phyloP scores from a whole-genome alignment of 1,139 yeast genomes.

The Taphrina deformans region DNA sequence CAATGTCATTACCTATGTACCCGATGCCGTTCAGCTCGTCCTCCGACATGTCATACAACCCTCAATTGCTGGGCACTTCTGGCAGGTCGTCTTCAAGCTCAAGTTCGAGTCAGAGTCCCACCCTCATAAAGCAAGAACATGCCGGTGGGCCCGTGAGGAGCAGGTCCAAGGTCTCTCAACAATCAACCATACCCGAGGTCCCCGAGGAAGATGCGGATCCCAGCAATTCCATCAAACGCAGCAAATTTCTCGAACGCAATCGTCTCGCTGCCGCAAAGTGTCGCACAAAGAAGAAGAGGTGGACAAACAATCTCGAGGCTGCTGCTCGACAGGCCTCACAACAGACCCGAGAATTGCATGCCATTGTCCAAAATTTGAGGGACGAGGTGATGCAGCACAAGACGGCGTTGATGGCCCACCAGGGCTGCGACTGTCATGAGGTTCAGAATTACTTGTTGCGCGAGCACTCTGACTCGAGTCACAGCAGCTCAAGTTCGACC shows the following conservation, averaged over 20 bases:
- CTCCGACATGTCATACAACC: slow-evolving; percentile 1
- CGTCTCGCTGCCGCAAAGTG: slow-evolving; percentile 36
- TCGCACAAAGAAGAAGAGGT: slow-evolving; percentile 37
- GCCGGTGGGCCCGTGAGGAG: background rate
- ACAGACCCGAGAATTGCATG: slow-evolving; percentile 32
- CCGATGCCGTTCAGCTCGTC: background rate
- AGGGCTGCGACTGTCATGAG: slow-evolving; percentile 37
- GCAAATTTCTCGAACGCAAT: slow-evolving; percentile 35
- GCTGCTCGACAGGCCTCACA: slow-evolving; percentile 35
- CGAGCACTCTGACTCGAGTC: background rate
- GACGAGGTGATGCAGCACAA: slow-evolving; percentile 34
- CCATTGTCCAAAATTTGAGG: slow-evolving; percentile 24
- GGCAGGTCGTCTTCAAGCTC: slow-evolving; percentile 7
- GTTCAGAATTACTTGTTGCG: background rate
- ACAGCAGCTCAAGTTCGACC: background rate
- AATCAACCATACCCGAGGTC: background rate
- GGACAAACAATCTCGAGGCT: slow-evolving; percentile 35
- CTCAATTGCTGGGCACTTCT: background rate
- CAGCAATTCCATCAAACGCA: slow-evolving; percentile 12
- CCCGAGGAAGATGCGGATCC: background rate
- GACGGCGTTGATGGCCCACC: slow-evolving; percentile 30
- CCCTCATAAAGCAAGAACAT: background rate
- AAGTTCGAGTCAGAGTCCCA: slow-evolving; percentile 5
- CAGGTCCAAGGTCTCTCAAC: background rate
- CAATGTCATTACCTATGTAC: background rate